These are phyloP conservation scores for Neovahlkampfia damariscottae DNA, from an alignment of 78 protist genomes.

Conservation along the genomic window DNA sequence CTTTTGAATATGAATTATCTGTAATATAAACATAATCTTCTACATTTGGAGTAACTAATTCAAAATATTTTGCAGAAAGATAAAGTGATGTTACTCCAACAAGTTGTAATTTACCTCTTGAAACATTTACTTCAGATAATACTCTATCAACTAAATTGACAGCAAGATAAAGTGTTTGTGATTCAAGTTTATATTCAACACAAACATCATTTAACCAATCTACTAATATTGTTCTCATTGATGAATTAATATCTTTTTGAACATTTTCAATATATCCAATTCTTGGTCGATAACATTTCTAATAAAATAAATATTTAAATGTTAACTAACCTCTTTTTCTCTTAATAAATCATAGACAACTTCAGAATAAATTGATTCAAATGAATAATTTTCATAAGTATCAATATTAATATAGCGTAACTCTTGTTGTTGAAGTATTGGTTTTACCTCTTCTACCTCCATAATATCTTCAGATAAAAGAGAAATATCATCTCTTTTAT, in stretches of 20 bases:
- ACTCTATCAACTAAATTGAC: constrained; percentile 80
- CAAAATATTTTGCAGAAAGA: constrained; percentile 53
- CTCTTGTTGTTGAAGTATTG: too few species aligned
- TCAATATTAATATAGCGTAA: too few species aligned
- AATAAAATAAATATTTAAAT: too few species aligned
- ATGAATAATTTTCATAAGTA: too few species aligned
- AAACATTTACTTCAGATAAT: constrained; percentile 33
- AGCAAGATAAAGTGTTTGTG: constrained; percentile 69
- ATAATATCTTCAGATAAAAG: too few species aligned
- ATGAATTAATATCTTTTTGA: constrained; percentile 48
- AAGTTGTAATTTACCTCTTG: constrained; percentile 65
- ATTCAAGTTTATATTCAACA: constrained; percentile 39
- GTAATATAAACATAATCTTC: constrained; percentile 38
- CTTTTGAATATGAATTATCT: constrained; percentile 23
- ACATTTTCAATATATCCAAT: too few species aligned
- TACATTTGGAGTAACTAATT: constrained; percentile 23
- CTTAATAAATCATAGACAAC: too few species aligned
- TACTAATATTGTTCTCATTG: constrained; percentile 65
- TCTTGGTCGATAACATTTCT: too few species aligned
- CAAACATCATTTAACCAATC: constrained; percentile 76
- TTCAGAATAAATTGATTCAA: too few species aligned
- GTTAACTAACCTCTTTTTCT: too few species aligned
- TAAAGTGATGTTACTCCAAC: constrained; percentile 56
- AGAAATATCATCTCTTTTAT: too few species aligned
- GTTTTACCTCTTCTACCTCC: too few species aligned